Conservation (phyloP, 1,284 basidiomycete species). For the Blastosporella zonata region DNA sequence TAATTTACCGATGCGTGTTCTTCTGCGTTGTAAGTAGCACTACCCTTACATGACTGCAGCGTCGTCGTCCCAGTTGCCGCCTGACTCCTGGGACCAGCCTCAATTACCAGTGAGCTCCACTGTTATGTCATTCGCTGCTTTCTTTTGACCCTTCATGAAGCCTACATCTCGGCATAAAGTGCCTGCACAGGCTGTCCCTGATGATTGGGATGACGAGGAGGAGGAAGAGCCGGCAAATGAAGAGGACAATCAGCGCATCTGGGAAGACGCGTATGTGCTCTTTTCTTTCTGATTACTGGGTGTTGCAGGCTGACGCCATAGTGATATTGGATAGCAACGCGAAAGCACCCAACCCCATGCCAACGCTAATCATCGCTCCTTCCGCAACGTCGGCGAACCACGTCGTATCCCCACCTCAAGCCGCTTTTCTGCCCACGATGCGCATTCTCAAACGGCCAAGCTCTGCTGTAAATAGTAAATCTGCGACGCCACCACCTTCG, state of each 20-base stretch:
- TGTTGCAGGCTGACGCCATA: not conserved
- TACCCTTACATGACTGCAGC: conserved; percentile 15
- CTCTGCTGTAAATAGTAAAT: conserved; percentile 19
- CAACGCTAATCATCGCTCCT: conserved; percentile 34
- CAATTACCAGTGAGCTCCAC: conserved; percentile 16
- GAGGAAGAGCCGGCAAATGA: conserved; percentile 28
- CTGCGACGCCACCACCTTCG: conserved; percentile 25
- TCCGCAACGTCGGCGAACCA: conserved; percentile 26
- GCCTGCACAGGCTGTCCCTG: conserved; percentile 24
- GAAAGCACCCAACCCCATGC: conserved; percentile 40
- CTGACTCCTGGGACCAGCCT: conserved; percentile 23
- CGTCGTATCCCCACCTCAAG: conserved; percentile 29
- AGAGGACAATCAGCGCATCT: conserved; percentile 38
- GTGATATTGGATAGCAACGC: conserved; percentile 31
- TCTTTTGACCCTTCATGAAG: conserved; percentile 9
- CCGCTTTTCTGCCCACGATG: conserved; percentile 40
- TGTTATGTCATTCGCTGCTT: not conserved
- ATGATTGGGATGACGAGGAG: conserved; percentile 38
- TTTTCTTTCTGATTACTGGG: not conserved
- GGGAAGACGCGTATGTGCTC: conserved; percentile 41
- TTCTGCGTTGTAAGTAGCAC: not conserved
- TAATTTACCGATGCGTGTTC: not conserved
- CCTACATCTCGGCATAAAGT: conserved; percentile 13
- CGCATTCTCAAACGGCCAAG: conserved; percentile 42
- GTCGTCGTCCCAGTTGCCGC: conserved; percentile 16